Evolutionary conservation across 345 rosid genomes (phyloP).

Genomic region (Carallia pectinifolia): DNA sequence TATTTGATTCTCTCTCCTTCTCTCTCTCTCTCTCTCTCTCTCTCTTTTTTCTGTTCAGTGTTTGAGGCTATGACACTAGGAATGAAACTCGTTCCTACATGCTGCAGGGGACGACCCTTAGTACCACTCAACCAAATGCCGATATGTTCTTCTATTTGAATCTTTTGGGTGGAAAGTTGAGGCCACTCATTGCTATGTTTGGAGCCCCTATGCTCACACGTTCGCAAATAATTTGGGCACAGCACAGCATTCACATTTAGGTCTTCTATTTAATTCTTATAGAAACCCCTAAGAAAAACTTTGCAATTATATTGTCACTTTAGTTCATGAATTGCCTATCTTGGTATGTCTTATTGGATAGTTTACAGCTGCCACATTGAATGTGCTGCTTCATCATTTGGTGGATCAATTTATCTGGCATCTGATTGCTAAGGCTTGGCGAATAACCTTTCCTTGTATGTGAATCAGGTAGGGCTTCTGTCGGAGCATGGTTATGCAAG

Average conservation of each 20-base stretch:
- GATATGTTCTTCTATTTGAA: conserved; percentile 7
- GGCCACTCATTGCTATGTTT: neutral
- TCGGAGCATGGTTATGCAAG: conserved; percentile 75
- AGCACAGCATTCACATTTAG: no score
- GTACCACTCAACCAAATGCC: no score
- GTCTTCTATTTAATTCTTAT: neutral
- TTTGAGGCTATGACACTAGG: no score
- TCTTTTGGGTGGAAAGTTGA: conserved; percentile 8
- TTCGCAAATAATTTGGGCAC: no score
- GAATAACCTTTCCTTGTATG: conserved; percentile 17
- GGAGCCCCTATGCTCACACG: conserved; percentile 2
- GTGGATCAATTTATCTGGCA: conserved; percentile 11
- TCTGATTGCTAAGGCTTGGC: conserved; percentile 4
- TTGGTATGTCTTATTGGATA: no score
- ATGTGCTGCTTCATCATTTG: conserved; percentile 9
- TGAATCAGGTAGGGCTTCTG: conserved; percentile 72
- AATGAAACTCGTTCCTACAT: no score
- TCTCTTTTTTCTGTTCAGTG: neutral
- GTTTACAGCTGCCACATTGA: no score
- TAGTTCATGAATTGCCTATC: no score
- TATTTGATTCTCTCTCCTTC: conserved; percentile 7
- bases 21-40: neutral
- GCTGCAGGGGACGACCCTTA: no score
- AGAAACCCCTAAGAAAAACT: no score
- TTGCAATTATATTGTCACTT: no score